Base-by-base conservation (phyloP, 1,139 yeast species). In the Saccharomycopsis hybrid region DNA sequence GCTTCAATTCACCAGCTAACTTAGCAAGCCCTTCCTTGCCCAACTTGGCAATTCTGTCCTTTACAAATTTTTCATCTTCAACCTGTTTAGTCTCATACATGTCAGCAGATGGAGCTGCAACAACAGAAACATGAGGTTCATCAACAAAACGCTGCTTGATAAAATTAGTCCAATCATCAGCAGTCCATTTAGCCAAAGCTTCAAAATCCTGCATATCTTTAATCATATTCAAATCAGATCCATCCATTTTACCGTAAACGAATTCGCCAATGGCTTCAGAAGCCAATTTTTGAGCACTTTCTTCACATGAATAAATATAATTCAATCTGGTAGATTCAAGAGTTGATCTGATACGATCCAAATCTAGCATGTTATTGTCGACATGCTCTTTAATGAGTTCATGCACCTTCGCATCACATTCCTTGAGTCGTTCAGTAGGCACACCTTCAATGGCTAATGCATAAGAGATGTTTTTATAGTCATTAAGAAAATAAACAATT, bases 211-310 rank as follows among this genome's bases (percentile, higher is more conserved):
- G 73, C 33, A 80, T 60, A 74, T 85, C 78, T 27, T 67, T 65
- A 18, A 48, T 13, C 24, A 7, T 18, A 2, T 69, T 65, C 54
- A 92, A 68, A 51, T 80, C 81, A 13, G 76, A 65, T 1, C 86
- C 88, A 32, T 77, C 49, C 4, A 37, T 11, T 9, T 44, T 69
- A 46, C 96, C 96, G 60, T 92, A 94, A 11, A 89, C 64, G 62
- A 88, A 90, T 60, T 87, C 95, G 38, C 75, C 72, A 46, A 89
- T 85, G 5, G 92, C 88, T 52, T 80, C 72, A 48, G 78, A 77
- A 1, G 88, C 75, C 54, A 90, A 71, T 3, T 73, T 69, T 31
- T 76, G 73, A 3, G 92, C 76, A 37, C 78, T 76, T 55, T 77
- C 79, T 63, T 92, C 97, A 42, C 85, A 75, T 31, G 73, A 72